A percentile compares a stretch with the other conserved stretches of the same genome.
Evolutionary conservation across 2,329 filamentous ascomycete species (phyloP).

Genomic region (Cryoendolithus antarcticus): DNA sequence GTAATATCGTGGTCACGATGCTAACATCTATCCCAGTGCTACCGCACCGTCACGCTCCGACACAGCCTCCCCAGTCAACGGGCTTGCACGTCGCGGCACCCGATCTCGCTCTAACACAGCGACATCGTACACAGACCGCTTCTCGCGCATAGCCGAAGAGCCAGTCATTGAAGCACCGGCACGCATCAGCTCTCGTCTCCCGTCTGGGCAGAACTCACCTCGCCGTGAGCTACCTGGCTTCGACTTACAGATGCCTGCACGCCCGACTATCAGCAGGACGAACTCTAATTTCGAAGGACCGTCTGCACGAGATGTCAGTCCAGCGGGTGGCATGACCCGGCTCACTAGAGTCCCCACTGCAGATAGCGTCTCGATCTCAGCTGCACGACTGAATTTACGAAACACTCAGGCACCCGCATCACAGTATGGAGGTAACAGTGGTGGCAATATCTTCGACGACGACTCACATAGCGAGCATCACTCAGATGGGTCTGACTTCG

Average conservation of each 20-base stretch:
- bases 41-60: constrained; percentile 14
- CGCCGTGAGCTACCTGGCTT: constrained; percentile 29
- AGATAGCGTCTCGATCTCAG: constrained; percentile 39
- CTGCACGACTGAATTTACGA: constrained; percentile 36
- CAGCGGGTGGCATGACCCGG: constrained; percentile 33
- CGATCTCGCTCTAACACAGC: constrained; percentile 53
- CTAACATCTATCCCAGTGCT: constrained; percentile 5
- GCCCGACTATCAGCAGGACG: constrained; percentile 38
- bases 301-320: constrained; percentile 42
- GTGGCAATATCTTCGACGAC: constrained; percentile 37
- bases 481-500: constrained; percentile 15
- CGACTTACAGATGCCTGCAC: constrained; percentile 27
- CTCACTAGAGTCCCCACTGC: constrained; percentile 40
- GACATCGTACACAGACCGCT: constrained; percentile 48
- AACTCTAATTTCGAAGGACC: constrained; percentile 47
- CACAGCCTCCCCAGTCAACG: constrained; percentile 19
- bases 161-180: constrained; percentile 42
- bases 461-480: constrained; percentile 32
- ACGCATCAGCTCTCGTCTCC: constrained; percentile 36
- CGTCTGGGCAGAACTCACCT: constrained; percentile 30
- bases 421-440: constrained; percentile 20
- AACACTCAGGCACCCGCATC: constrained; percentile 20
- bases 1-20: background rate
- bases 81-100: constrained; percentile 27
- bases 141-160: constrained; percentile 42